These are phyloP conservation scores for Dichomitus squalens DNA, from an alignment of 1,284 basidiomycete genomes.

Conservation along the genomic window DNA sequence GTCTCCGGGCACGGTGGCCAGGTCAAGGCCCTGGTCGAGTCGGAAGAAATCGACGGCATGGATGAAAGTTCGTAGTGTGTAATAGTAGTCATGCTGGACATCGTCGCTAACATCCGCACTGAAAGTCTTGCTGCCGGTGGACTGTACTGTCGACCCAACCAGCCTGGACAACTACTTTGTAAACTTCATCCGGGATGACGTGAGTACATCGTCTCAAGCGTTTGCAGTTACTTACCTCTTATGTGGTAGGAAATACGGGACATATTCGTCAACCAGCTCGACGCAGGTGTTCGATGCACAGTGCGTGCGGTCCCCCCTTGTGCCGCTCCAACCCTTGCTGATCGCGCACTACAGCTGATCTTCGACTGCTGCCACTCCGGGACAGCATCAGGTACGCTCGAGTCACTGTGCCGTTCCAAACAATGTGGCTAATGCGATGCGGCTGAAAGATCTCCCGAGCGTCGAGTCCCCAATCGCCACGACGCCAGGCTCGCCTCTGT, in stretches of 20 bases:
- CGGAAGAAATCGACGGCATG: conserved; percentile 22
- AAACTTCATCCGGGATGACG: conserved; percentile 20
- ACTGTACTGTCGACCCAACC: background rate
- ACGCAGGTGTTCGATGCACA: conserved; percentile 18
- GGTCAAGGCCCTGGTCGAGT: conserved; percentile 2
- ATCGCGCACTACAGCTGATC: conserved; percentile 18
- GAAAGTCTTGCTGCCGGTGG: conserved; percentile 11
- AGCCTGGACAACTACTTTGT: background rate
- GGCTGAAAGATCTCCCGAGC: background rate
- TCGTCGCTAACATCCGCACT: no score
- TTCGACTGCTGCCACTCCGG: conserved; percentile 33
- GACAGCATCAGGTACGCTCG: conserved; percentile 27
- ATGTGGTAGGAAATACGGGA: conserved; percentile 16
- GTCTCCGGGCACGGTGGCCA: conserved; percentile 31
- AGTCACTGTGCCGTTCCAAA: background rate
- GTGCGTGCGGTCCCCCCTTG: conserved; percentile 6
- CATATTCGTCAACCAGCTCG: conserved; percentile 21
- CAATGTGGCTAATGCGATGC: background rate
- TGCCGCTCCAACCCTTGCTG: background rate
- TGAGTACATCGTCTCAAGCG: conserved; percentile 1
- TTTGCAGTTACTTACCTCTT: background rate
- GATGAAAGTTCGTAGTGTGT: no score
- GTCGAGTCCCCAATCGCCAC: background rate
- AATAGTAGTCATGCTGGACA: no score
- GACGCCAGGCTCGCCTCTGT: background rate